phyloP scores from a whole-genome alignment of 805 yeast genomes.

The Jamesozyma gamospora region DNA sequence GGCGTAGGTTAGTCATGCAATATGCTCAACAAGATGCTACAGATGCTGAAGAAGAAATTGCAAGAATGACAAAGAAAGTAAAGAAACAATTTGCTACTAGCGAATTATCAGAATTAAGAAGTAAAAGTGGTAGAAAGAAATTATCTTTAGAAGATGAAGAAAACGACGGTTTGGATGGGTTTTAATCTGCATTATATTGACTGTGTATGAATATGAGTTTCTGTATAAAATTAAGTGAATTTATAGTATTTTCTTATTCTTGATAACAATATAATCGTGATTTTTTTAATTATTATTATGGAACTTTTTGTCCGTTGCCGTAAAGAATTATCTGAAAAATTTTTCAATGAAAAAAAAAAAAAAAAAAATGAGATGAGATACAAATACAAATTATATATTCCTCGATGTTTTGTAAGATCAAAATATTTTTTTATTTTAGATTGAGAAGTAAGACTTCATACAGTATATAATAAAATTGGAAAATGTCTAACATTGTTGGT shows the following conservation, averaged over 20 bases:
- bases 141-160: conserved; percentile 41
- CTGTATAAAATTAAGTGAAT: not conserved
- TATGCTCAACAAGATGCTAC: conserved; percentile 76
- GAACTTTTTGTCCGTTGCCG: not conserved
- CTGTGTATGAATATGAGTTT: not conserved
- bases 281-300: not conserved
- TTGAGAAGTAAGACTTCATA: not conserved
- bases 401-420: not conserved
- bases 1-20: conserved; percentile 88
- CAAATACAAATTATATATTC: not conserved
- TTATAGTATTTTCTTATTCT: not conserved
- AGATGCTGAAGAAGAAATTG: conserved; percentile 84
- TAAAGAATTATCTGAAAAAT: not conserved
- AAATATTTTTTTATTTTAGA: no score
- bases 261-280: not conserved
- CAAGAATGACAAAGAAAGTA: conserved; percentile 80
- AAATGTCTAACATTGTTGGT: conserved; percentile 54
- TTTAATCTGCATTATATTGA: conserved; percentile 3
- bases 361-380: conserved; percentile 3
- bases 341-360: not conserved
- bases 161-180: conserved; percentile 19
- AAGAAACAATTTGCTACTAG: conserved; percentile 70
- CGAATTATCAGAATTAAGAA: conserved; percentile 59
- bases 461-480: not conserved
- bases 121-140: conserved; percentile 67